A percentile compares a stretch with the other conserved stretches of the same genome.
Evolutionary conservation across 257 asterid species (phyloP).

Genomic region (Solanum pinnatisectum): DNA sequence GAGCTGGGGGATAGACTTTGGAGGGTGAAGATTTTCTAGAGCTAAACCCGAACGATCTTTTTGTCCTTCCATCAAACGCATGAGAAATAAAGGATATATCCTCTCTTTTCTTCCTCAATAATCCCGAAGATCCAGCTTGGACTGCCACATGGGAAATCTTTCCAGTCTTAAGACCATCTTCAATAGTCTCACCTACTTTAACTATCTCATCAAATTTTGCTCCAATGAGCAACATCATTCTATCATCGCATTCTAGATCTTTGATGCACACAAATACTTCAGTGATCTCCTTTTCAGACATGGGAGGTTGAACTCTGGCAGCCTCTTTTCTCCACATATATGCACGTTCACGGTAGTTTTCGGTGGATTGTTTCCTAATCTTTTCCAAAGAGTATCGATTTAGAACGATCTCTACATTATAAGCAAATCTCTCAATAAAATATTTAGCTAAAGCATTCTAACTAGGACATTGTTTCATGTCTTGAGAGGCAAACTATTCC

Average conservation of each 20-base stretch:
- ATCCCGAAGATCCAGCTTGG: neutral
- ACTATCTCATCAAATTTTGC: neutral
- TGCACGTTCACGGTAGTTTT: too few relatives aligned
- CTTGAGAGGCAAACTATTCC: neutral
- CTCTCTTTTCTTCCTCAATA: neutral
- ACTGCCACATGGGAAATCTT: neutral
- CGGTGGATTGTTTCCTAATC: neutral
- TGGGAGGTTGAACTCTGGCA: neutral
- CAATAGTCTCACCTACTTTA: neutral
- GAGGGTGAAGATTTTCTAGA: neutral
- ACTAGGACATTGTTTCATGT: neutral
- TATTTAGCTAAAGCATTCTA: neutral
- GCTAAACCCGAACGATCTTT: neutral
- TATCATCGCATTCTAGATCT: neutral
- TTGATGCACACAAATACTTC: neutral
- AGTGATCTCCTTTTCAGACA: neutral
- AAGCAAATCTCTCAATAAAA: neutral
- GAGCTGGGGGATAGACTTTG: neutral
- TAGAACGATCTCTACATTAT: too few relatives aligned
- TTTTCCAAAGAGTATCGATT: neutral
- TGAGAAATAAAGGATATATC: neutral
- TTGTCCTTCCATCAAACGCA: neutral
- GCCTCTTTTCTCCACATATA: neutral
- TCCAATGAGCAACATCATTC: neutral
- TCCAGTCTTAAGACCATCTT: neutral